Evolutionary conservation across 495 filamentous ascomycete genomes (phyloP).

Genomic region (Saxophila tyrrhenica): DNA sequence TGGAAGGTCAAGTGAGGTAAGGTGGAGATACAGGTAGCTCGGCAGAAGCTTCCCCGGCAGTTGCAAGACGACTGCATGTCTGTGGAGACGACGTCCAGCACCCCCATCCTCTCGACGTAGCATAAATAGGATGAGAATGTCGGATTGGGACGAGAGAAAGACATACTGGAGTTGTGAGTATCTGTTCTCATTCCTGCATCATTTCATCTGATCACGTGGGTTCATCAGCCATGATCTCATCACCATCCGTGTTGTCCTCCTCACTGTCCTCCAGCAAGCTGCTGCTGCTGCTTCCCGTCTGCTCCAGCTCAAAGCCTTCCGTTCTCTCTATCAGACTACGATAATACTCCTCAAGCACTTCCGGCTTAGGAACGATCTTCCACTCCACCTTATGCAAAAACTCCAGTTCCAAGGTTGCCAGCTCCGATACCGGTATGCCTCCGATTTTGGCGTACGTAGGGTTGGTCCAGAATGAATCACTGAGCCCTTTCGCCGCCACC

Average conservation of each 20-base stretch:
- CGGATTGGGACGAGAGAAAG: too few relatives aligned
- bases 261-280: constrained; percentile 3
- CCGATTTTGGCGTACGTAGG: constrained; percentile 88
- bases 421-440: constrained; percentile 74
- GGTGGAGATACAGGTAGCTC: too few relatives aligned
- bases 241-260: constrained; percentile 1
- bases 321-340: constrained; percentile 65
- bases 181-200: too few relatives aligned
- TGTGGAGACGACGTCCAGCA: too few relatives aligned
- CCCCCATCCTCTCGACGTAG: too few relatives aligned
- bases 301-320: constrained; percentile 46
- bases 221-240: constrained; percentile 8
- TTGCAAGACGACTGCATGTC: too few relatives aligned
- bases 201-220: constrained; percentile 6
- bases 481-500: constrained; percentile 89
- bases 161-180: too few relatives aligned
- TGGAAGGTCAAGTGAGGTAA: too few relatives aligned
- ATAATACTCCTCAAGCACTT: constrained; percentile 88
- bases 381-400: constrained; percentile 86
- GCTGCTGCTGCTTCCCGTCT: constrained; percentile 2
- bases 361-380: constrained; percentile 91
- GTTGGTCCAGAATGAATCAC: constrained; percentile 96
- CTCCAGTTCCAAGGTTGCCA: constrained; percentile 89
- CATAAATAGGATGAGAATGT: too few relatives aligned
- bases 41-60: too few relatives aligned